Base-by-base conservation (phyloP, 176 grass and related monocot species). In the Echinochloa phyllopogon region DNA sequence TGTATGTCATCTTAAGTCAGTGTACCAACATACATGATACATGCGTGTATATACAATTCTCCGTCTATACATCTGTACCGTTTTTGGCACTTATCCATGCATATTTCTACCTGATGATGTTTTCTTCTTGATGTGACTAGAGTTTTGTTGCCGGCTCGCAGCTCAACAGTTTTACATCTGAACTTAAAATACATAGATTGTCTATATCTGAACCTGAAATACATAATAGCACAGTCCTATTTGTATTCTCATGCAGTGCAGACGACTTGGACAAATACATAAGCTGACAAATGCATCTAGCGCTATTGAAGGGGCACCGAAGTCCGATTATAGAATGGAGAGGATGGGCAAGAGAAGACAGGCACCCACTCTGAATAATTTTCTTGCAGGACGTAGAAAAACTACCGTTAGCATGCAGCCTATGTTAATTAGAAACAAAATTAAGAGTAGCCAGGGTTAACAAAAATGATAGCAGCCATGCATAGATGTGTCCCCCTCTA, bases 401-500 rank as follows among this genome's bases (percentile, higher is more conserved):
- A 73, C 55, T 71, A 16, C 14, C 51, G 25, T 45, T 38, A 77
- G 18, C 56, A 83, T 65, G 66, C 52, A 84, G 8, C 3, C 39
- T 37, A 69, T 8, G 50, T 52, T 17, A 77, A 69, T 52, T 17
- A 77, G 56, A 69, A 8, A 33, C 29, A 33, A 39, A 36, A 50
- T 25, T 23, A 78, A 25, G 25, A 37, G 65, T 53, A 72, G 16
- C 8, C 25, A 78, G 37, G 44, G 23, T 40, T 84, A 74, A 65
- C 75, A 60, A 82, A 68, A 73, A 40, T 76, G 72, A 60, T 75
- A 82, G 86, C 87, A 85, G 61, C 62, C 69, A 61, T 75, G 51
- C 51, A 59, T 51, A 53, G 29, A 77, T 44, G 25, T 64, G 75
- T 20, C 51, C 20, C 44, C 21, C 20, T 27, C 25, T 70, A 76